Evolutionary conservation across 805 yeast species (phyloP).

Genomic region (Saturnispora bothae): DNA sequence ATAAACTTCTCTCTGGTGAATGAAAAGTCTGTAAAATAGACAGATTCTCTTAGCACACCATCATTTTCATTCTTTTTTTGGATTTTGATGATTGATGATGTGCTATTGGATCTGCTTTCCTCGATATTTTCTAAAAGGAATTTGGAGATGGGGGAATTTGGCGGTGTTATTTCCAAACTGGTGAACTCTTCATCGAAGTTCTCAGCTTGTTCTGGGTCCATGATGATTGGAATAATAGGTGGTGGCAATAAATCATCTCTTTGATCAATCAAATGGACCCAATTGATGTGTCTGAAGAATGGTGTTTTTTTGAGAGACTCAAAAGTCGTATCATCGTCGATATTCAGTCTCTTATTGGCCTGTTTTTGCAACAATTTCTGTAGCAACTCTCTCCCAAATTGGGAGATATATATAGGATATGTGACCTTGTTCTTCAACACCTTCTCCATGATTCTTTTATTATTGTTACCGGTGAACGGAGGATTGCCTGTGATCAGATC

Average conservation of each 20-base stretch:
- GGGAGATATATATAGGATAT: conserved; percentile 66
- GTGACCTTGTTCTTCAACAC: conserved; percentile 55
- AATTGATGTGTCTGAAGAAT: conserved; percentile 67
- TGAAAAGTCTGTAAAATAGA: conserved; percentile 26
- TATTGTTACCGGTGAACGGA: conserved; percentile 78
- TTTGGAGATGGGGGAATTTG: conserved; percentile 24
- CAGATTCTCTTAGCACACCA: conserved; percentile 22
- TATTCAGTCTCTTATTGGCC: conserved; percentile 53
- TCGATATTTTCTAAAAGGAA: conserved; percentile 21
- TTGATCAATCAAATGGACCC: conserved; percentile 48
- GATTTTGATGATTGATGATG: conserved; percentile 25
- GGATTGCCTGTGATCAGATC: conserved; percentile 82
- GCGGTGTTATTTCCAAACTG: conserved; percentile 42
- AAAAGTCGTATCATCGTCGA: conserved; percentile 36
- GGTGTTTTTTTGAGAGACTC: conserved; percentile 49
- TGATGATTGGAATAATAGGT: conserved; percentile 74
- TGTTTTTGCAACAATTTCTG: conserved; percentile 57
- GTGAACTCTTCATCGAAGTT: conserved; percentile 79
- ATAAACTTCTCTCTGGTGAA: conserved; percentile 19
- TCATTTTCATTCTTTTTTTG: conserved; percentile 19
- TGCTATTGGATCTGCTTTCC: conserved; percentile 24
- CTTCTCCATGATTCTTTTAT: conserved; percentile 65
- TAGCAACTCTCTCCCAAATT: conserved; percentile 70
- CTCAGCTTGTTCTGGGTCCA: conserved; percentile 75
- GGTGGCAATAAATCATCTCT: conserved; percentile 51